These are phyloP conservation scores for Plasmodium yoelii DNA, from an alignment of 169 alveolate species.

Conservation along the genomic window DNA sequence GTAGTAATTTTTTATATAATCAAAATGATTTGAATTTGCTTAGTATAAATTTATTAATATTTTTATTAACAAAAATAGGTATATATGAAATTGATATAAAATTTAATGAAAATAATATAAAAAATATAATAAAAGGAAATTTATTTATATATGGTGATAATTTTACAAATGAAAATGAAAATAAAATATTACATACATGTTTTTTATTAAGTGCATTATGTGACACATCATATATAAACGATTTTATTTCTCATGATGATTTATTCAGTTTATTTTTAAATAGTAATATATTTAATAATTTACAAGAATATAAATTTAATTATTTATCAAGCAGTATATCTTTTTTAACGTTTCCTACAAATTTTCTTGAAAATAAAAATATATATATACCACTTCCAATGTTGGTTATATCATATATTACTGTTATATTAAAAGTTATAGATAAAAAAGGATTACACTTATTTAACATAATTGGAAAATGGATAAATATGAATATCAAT, in stretches of 20 bases:
- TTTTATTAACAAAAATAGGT: conserved; percentile 53
- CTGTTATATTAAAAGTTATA: conserved; percentile 42
- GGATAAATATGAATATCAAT: conserved; percentile 29
- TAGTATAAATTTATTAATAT: conserved; percentile 58
- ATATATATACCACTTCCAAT: conserved; percentile 64
- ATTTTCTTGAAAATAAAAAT: conserved; percentile 51
- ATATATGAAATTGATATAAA: conserved; percentile 61
- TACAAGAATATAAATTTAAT: conserved; percentile 61
- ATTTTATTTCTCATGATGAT: conserved; percentile 33
- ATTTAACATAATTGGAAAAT: conserved; percentile 41
- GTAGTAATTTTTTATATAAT: conserved; percentile 56
- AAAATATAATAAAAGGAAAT: conserved; percentile 51
- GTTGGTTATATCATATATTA: conserved; percentile 38
- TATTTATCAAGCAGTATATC: conserved; percentile 46
- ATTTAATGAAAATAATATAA: conserved; percentile 43
- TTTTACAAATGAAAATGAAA: conserved; percentile 16
- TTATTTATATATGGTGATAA: conserved; percentile 14
- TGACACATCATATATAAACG: conserved; percentile 60
- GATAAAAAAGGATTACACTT: conserved; percentile 57
- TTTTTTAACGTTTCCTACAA: conserved; percentile 63
- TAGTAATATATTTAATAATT: conserved; percentile 56
- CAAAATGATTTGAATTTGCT: conserved; percentile 41
- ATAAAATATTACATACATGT: conserved; percentile 67
- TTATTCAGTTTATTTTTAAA: conserved; percentile 45
- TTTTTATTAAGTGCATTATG: conserved; percentile 53